Conservation (phyloP, 2,329 filamentous ascomycete species). For the Aspergillus sp. region DNA sequence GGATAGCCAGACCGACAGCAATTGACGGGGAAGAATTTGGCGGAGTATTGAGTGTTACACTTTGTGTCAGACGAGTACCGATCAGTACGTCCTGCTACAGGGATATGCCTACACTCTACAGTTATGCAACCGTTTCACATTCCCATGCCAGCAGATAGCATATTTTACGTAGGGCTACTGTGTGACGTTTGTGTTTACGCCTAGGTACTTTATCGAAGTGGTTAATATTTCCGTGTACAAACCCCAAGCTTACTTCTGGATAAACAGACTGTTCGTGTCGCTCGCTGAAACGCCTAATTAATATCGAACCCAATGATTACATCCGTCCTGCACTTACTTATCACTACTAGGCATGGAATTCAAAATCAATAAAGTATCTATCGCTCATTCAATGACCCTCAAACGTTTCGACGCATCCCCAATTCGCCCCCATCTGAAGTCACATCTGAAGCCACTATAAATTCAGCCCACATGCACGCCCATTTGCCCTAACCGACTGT, state of each 20-base stretch:
- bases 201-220: background rate
- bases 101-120: too few species aligned
- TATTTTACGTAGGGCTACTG: background rate
- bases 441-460: background rate
- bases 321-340: too few species aligned
- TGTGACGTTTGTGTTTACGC: background rate
- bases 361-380: too few species aligned
- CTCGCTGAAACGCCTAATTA: too few species aligned
- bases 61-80: background rate
- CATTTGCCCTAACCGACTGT: background rate
- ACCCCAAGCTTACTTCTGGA: background rate
- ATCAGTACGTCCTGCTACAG: too few species aligned
- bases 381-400: too few species aligned
- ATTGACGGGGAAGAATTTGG: too few species aligned
- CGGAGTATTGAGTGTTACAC: background rate
- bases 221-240: background rate
- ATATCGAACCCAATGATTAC: too few species aligned
- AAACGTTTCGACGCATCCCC: too few species aligned
- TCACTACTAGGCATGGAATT: too few species aligned
- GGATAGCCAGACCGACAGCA: too few species aligned
- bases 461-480: constrained; percentile 4
- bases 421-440: too few species aligned
- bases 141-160: background rate
- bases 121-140: background rate
- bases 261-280: background rate